Evolutionary conservation across 208 protist genomes (phyloP), one percentile per base, ranked within the genome.

Genomic region (Wallacemonas rigidus): DNA sequence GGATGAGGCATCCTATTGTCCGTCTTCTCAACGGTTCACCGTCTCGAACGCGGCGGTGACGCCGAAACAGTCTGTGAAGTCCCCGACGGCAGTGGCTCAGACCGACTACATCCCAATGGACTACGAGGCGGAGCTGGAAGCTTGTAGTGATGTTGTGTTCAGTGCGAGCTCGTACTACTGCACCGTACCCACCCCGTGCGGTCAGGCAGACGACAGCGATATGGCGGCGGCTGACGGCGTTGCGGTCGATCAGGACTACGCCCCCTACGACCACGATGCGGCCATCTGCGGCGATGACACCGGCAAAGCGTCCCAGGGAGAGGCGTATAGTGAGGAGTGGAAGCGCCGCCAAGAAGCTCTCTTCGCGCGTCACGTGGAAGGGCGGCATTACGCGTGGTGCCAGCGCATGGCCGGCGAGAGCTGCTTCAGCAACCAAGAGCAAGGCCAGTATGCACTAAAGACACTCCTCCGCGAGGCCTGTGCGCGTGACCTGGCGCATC

Each of bases 101-200:
- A 44, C 63, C 12, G 67, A 71, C 41, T 71, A 71, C 67, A 71
- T 71, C 53, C 67, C 67, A 26, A 71, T 82, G 40, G 83, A 91
- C 69, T 91, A 91, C 69, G 86, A 83, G 38, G 74, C 73, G 15
- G 86, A 88, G 74, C 80, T 91, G 56, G 83, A 88, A 74, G 80
- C 79, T 8, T 88, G 86, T 72, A 76, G 80, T 14, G 75, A 78
- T 56, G 87, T 88, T 67, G 81, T 67, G 53, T 91, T 91, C 72
- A 91, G 86, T 60, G 54, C 69, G 39, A 72, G 54, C 36, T 69
- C 82, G 6, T 89, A 86, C 75, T 71, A 65, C 17, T 50, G 60
- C 43, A 65, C 60, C 12, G n/a, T 65, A 1, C n/a, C 60, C 15
- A 4, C 43, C 3, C 17, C 60, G 9, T 38, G n/a, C 0, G 38